These are phyloP conservation scores for Helichrysum umbraculigerum DNA, from an alignment of 129 eudicot genomes.

Conservation along the genomic window DNA sequence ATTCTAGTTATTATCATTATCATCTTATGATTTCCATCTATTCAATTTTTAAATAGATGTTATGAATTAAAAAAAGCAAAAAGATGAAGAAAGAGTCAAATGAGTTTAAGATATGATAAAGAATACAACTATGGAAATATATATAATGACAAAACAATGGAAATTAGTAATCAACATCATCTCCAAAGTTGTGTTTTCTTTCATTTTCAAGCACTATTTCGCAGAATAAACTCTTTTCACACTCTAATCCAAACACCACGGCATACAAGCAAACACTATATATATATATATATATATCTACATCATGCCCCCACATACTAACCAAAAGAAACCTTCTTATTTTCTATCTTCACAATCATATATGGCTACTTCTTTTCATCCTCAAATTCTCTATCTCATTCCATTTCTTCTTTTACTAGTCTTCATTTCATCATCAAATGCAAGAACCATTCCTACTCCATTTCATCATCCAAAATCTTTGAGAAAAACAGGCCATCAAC, in stretches of 20 bases:
- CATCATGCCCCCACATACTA: conserved; percentile 32
- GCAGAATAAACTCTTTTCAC: not conserved
- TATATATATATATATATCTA: not conserved
- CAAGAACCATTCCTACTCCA: conserved; percentile 30
- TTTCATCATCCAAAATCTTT: conserved; percentile 33
- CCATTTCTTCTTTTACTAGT: conserved; percentile 32
- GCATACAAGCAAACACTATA: not conserved
- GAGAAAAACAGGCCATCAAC: conserved; percentile 43
- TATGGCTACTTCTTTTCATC: conserved; percentile 39
- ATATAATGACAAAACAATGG: not conserved
- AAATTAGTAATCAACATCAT: not conserved
- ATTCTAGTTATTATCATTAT: too few relatives aligned
- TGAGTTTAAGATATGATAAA: not conserved
- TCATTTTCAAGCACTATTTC: too few relatives aligned
- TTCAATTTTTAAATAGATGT: too few relatives aligned
- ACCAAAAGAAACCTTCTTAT: conserved; percentile 24
- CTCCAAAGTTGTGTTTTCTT: not conserved
- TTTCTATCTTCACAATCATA: conserved; percentile 23
- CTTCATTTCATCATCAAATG: conserved; percentile 23
- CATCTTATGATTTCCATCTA: not conserved
- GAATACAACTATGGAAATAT: not conserved
- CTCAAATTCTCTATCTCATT: conserved; percentile 38
- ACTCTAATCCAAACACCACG: not conserved
- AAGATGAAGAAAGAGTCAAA: not conserved
- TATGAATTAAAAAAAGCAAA: not conserved